Base-by-base conservation (phyloP, 192 early-diverging fungal genomes). In the Obelidium mucronatum region DNA sequence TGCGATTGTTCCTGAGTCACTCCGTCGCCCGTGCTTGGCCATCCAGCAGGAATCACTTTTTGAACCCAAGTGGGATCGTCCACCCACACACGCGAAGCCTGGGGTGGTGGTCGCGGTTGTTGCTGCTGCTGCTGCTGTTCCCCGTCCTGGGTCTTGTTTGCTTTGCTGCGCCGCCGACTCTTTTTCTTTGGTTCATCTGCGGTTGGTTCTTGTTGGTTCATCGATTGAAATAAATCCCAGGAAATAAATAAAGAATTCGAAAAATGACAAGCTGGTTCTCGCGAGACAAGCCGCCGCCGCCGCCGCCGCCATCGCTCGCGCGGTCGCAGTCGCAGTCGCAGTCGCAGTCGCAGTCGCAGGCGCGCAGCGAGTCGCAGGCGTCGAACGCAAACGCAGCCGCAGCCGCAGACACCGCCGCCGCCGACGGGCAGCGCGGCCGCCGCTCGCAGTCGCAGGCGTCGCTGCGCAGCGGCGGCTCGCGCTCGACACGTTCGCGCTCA, bases 41-140 rank as follows among this genome's bases (percentile, higher is more conserved):
- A 75, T 33, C 73, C 73, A 11, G 73, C 73, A 19, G 73, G 39
- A 34, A 75, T 28, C 15, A 62, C 42, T 24, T 36, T 75, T 22
- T 8, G 19, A 13, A 28, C 42, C 34, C 34, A 75, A 1, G 8
- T 48, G 5, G 73, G 59, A 31, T 75, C 73, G 61, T 75, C 73
- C 17, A 75, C 42, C 58, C 56, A 75, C 34, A 75, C 42, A 11
- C 56, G 58, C 2, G 56, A 52, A 8, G 56, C 31, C 26, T 61
- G 56, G 22, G 56, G 56, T 13, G 73, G 61, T 48, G 42, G 73
- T n/a, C 24, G 59, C 1, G 15, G 36, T 24, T 3, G 73, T 37
- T 39, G 62, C 58, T 60, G 58, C 1, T 60, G 28, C 0, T 31
- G 19, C 5, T n/a, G n/a, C n/a, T n/a, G n/a, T n/a, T n/a, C n/a